Percentiles rank a stretch among this genome's conserved stretches.
phyloP scores from a whole-genome alignment of 2,329 filamentous ascomycete species.

The Ophiostoma angusticollis region DNA sequence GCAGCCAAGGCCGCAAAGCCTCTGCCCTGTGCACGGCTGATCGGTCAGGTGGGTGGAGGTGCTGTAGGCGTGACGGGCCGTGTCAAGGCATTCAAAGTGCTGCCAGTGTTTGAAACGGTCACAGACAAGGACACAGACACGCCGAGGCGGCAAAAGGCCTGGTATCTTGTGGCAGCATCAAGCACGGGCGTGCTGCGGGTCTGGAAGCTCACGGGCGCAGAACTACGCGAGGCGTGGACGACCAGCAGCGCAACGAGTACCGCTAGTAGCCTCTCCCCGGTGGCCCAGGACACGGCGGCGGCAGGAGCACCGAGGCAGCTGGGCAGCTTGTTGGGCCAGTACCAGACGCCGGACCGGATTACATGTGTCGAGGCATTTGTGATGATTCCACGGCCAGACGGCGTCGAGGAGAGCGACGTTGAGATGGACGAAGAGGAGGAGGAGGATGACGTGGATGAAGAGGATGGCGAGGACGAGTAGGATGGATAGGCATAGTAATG shows the following conservation, averaged over 20 bases:
- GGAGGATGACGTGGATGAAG: conserved; percentile 27
- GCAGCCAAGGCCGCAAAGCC: conserved; percentile 12
- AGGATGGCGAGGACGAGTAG: conserved; percentile 20
- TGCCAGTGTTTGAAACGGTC: conserved; percentile 28
- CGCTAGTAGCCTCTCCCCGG: conserved; percentile 16
- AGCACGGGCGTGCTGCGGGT: conserved; percentile 78
- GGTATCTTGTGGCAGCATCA: conserved; percentile 56
- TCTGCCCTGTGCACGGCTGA: conserved; percentile 47
- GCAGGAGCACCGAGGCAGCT: conserved; percentile 28
- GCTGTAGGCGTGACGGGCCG: conserved; percentile 53
- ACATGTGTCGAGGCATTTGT: conserved; percentile 79
- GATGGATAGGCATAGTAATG: not conserved
- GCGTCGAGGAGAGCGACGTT: conserved; percentile 39
- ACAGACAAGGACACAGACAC: conserved; percentile 20
- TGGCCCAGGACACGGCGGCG: conserved; percentile 17
- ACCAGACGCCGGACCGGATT: conserved; percentile 77
- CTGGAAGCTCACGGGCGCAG: conserved; percentile 47
- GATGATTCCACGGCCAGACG: conserved; percentile 59
- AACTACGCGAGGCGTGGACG: conserved; percentile 21
- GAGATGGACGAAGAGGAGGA: conserved; percentile 25
- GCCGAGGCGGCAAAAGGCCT: conserved; percentile 20
- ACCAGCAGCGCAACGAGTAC: not conserved
- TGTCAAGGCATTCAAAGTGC: conserved; percentile 76
- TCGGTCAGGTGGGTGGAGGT: conserved; percentile 70
- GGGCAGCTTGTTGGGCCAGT: conserved; percentile 59